A percentile compares a stretch with the other conserved stretches of the same genome.
phyloP scores from a whole-genome alignment of 2,329 filamentous ascomycete species.

The Tothia fuscella region DNA sequence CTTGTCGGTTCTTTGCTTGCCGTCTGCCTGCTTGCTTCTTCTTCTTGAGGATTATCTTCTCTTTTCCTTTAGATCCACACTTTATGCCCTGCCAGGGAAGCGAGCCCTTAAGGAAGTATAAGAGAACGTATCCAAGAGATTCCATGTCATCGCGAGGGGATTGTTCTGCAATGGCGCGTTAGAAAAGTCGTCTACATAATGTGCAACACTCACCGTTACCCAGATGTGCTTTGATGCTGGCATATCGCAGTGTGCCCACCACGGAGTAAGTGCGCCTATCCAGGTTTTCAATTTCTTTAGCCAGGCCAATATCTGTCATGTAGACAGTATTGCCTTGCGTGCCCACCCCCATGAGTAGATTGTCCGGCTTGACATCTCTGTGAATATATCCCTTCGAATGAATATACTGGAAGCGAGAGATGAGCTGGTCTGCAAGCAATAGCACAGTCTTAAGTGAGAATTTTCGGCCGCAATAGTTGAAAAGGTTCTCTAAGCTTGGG shows the following conservation, averaged over 20 bases:
- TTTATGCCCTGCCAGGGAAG: conserved; percentile 20
- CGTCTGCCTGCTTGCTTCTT: not conserved
- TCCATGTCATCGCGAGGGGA: conserved; percentile 19
- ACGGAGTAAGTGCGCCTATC: conserved; percentile 12
- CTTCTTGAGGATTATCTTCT: conserved; percentile 14
- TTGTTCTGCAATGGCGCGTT: conserved; percentile 15
- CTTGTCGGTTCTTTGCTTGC: conserved; percentile 2
- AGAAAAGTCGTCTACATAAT: conserved; percentile 10
- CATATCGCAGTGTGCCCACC: conserved; percentile 15
- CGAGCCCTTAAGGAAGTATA: conserved; percentile 18
- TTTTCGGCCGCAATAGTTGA: conserved; percentile 99
- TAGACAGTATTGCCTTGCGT: conserved; percentile 99
- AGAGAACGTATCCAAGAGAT: conserved; percentile 18
- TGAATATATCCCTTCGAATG: conserved; percentile 99
- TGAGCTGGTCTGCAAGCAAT: conserved; percentile 91
- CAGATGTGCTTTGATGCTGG: conserved; percentile 16
- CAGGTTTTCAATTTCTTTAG: conserved; percentile 11
- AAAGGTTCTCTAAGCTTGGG: conserved; percentile 89
- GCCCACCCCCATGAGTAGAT: conserved; percentile 98
- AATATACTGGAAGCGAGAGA: conserved; percentile 98
- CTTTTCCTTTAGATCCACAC: conserved; percentile 14
- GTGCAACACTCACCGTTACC: conserved; percentile 13
- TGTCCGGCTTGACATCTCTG: conserved; percentile 99
- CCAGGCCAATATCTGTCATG: conserved; percentile 14
- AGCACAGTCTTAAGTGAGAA: conserved; percentile 98